These are phyloP conservation scores for Diaporthe humulicola DNA, from an alignment of 2,329 filamentous ascomycete species.

Conservation along the genomic window DNA sequence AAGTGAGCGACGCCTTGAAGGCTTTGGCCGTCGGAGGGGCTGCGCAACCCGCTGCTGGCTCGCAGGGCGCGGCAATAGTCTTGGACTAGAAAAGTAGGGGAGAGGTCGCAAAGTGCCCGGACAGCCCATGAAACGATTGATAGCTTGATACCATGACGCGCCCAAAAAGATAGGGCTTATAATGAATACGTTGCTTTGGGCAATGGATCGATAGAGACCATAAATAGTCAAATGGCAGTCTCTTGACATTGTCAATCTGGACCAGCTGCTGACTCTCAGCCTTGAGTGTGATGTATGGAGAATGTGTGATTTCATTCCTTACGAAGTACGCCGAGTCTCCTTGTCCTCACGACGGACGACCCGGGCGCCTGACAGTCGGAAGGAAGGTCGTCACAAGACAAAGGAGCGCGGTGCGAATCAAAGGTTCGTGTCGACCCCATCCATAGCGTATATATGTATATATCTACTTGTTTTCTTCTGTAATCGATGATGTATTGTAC, in stretches of 20 bases:
- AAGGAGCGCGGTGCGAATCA: background rate
- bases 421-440: background rate
- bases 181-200: slow-evolving; percentile 36
- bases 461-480: slow-evolving; percentile 1
- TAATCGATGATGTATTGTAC: slow-evolving; percentile 26
- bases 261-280: background rate
- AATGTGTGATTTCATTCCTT: background rate
- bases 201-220: slow-evolving; percentile 4
- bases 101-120: background rate
- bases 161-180: slow-evolving; percentile 19
- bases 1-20: slow-evolving; percentile 62
- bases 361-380: background rate
- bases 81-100: slow-evolving; percentile 30
- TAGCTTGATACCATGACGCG: slow-evolving; percentile 39
- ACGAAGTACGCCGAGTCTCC: background rate
- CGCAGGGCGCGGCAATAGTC: slow-evolving; percentile 36
- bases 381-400: background rate
- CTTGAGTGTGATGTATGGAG: background rate
- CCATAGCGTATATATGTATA: slow-evolving; percentile 16
- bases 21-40: slow-evolving; percentile 44
- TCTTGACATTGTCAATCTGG: background rate
- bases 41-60: slow-evolving; percentile 15
- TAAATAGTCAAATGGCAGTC: background rate
- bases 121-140: slow-evolving; percentile 13
- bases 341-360: background rate